A percentile compares a stretch with the other conserved stretches of the same genome.
These are phyloP conservation scores for Chrysanthemum lavandulifolium DNA, from an alignment of 129 eudicot genomes.

Conservation along the genomic window DNA sequence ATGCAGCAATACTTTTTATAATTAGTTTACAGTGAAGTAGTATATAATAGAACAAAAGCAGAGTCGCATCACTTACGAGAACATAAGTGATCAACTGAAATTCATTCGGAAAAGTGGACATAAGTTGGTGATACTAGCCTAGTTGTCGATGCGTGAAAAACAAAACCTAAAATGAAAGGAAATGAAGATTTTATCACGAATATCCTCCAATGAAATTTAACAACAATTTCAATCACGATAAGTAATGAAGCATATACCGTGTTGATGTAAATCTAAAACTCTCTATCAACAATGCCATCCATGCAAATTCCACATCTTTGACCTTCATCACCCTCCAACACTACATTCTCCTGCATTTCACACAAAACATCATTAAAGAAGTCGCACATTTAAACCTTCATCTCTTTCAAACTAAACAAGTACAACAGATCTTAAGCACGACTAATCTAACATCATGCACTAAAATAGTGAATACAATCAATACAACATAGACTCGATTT, in stretches of 20 bases:
- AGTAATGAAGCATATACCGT: slow-evolving; percentile 52
- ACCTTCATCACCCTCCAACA: slow-evolving; percentile 76
- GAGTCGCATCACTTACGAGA: slow-evolving; percentile 48
- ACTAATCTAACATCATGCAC: not conserved
- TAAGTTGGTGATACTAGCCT: slow-evolving; percentile 84
- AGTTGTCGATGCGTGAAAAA: slow-evolving; percentile 78
- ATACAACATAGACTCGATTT: too few species aligned
- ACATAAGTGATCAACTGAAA: slow-evolving; percentile 93
- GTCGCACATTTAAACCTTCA: slow-evolving; percentile 4
- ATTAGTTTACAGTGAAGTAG: too few species aligned
- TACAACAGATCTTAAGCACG: not conserved
- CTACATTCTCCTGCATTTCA: slow-evolving; percentile 50
- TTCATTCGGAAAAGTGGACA: slow-evolving; percentile 95
- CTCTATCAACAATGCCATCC: slow-evolving; percentile 87
- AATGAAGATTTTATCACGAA: slow-evolving; percentile 19
- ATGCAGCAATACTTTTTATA: too few species aligned
- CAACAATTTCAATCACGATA: slow-evolving; percentile 20
- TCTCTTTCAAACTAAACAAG: not conserved
- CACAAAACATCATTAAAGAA: not conserved
- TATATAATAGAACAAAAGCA: too few species aligned
- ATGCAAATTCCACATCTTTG: slow-evolving; percentile 95
- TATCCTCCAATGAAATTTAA: slow-evolving; percentile 23
- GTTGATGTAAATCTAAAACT: slow-evolving; percentile 93
- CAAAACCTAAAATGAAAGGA: slow-evolving; percentile 62
- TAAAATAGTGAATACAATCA: too few species aligned